Evolutionary conservation across 2,329 filamentous ascomycete species (phyloP), one percentile per base, ranked within the genome.

Genomic region (Gnomoniopsis sp.): DNA sequence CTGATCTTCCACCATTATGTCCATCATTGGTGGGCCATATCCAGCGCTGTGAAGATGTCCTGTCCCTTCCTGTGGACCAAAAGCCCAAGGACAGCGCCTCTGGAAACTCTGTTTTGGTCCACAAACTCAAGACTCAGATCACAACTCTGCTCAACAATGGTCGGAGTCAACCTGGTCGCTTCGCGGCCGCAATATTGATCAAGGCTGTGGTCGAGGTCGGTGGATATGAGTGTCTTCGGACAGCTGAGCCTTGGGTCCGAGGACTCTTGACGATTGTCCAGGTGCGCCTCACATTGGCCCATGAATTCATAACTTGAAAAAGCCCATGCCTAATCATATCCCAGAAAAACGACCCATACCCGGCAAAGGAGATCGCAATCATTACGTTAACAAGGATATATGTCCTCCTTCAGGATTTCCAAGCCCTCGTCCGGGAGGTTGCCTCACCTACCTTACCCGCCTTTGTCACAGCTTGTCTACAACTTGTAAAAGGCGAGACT

Each of bases 351-450:
- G 91, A 96, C 67, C 86, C 90, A 3, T 72, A 83, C 7, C 84
- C 88, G 3, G 87, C 87, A 36, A 96, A 95, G 70, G 89, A 89
- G 70, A 73, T 97, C 59, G 85, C 85, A 64, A 78, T 96, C 52
- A 83, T 95, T 62, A 85, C 90, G 15, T 77, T 97, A 62, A 89
- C 90, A 21, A 88, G 89, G 68, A 92, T 97, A 65, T 97, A 95
- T 75, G 82, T 86, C 65, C 82, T 95, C 38, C 88, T 93, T 44
- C 90, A 92, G 68, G 85, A 88, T 41, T 92, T 92, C 69, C 90
- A 89, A 60, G 95, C 91, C 10, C 79, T 97, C 55, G 80, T 93
- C 48, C 84, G 93, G 66, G 93, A 97, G 70, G 90, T 97, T 61
- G 93, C 90, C 1, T 96, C 92, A 0, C 91, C 91, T 2, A 90